Evolutionary conservation across 2,329 filamentous ascomycete species (phyloP), one percentile per base, ranked within the genome.

Genomic region (Apiospora sp.): DNA sequence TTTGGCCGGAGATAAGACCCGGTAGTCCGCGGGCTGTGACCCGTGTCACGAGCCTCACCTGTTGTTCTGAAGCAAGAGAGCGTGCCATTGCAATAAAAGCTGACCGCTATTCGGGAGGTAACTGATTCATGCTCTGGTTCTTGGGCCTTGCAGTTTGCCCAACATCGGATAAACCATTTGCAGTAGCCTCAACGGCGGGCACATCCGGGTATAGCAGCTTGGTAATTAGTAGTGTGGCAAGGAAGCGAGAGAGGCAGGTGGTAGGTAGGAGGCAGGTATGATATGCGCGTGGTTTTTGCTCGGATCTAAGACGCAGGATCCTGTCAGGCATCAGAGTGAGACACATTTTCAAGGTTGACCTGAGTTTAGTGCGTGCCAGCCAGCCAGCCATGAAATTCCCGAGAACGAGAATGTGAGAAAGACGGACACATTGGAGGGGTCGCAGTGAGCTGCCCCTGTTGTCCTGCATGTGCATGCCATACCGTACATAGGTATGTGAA

Each of bases 231-330:
- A 24, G 49, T 13, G 10, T 7, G 37, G 8, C n/a, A 49, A n/a
- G 48, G n/a, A 24, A 51, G 8, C 37, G 37, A 51, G 49, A 27
- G 49, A 27, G 48, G 7, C 48, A n/a, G 22, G n/a, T 13, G 16
- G 30, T 34, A 34, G 41, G 37, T 41, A 19, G 34, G 34, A 64
- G 30, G 34, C 10, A 37, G 19, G 54, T 30, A 22, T 64, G 6
- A 16, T 13, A n/a, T 24, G 30, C 34, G 58, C 58, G 58, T 64
- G 58, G 58, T 64, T 64, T 58, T 64, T 41, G 30, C 58, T 41
- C 58, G 34, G 58, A 64, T 64, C 58, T 64, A 64, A 64, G 58
- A 64, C 34, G 58, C 34, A 64, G 58, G 58, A 64, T 64, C 10
- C 58, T 64, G 58, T 64, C 34, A 64, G 22, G 58, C 58, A 64